phyloP scores from a whole-genome alignment of 805 yeast species.

The Ogataea nakhonphanomensis region DNA sequence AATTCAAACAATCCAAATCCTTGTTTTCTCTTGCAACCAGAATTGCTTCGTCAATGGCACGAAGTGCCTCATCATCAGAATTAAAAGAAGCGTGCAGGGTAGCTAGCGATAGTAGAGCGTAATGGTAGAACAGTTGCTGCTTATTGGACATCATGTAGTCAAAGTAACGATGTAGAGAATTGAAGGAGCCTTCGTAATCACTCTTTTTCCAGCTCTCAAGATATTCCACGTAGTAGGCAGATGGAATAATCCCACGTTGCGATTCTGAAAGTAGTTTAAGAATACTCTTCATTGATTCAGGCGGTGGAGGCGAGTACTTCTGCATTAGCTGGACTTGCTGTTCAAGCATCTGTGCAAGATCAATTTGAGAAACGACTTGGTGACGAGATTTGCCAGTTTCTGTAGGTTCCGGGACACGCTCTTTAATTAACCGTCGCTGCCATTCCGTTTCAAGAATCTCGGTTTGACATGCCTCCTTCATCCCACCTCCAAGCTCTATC shows the following conservation, averaged over 20 bases:
- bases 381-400: conserved; percentile 15
- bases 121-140: conserved; percentile 66
- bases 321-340: conserved; percentile 54
- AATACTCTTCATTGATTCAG: conserved; percentile 40
- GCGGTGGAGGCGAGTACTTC: conserved; percentile 47
- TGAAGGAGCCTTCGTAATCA: conserved; percentile 59
- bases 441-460: conserved; percentile 12
- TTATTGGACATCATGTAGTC: conserved; percentile 73
- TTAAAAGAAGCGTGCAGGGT: conserved; percentile 67
- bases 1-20: conserved; percentile 69
- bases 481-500: conserved; percentile 22
- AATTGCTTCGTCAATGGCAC: conserved; percentile 83
- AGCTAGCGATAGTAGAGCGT: conserved; percentile 71
- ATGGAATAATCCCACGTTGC: conserved; percentile 41
- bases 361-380: conserved; percentile 47
- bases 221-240: conserved; percentile 55
- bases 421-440: conserved; percentile 10
- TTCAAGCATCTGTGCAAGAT: conserved; percentile 46
- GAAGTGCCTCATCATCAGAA: conserved; percentile 62
- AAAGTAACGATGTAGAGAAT: conserved; percentile 58
- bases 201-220: conserved; percentile 54
- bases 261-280: conserved; percentile 46
- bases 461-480: too few species aligned
- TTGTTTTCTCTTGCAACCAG: conserved; percentile 82
- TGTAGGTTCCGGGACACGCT: conserved; percentile 5